Base-by-base conservation (phyloP, 1,139 yeast species). In the Kazachstania sp. region DNA sequence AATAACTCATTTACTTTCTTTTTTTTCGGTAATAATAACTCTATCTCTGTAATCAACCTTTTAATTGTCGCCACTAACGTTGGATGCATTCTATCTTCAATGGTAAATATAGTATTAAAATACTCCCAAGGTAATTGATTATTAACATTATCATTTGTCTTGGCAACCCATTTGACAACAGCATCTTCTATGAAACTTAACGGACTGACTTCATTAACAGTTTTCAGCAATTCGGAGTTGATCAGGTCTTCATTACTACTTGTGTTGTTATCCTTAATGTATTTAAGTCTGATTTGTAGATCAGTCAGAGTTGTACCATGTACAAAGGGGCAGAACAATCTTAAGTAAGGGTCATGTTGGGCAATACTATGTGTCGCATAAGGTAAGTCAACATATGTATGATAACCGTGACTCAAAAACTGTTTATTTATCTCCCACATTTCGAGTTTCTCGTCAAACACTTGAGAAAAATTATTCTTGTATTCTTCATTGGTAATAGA, bases 231-330 rank as follows among this genome's bases (percentile, higher is more conserved):
- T 5, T 15, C 29, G 11, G 42, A 39, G 26, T 39, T 30, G 13
- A 34, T 11, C 11, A 44, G 39, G 16, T 35, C 18, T 4, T 16
- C 20, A n/a, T 28, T 20, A 5, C n/a, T 29, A 19, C 13, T 15
- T 11, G 38, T 23, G 2, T 41, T 43, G 7, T 23, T 29, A 1
- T 41, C 26, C 28, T 49, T 43, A 3, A 49, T 47, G 8, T 18
- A 28, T 3, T 41, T 44, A 19, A 49, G 31, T 32, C 49, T 40
- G 2, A 46, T 32, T 39, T 49, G 47, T 32, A 53, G 41, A 37
- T 54, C 54, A n/a, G 45, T 26, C 13, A 54, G 39, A 12, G 55
- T 48, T 29, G 38, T 47, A n/a, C 59, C 59, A 35, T 55, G 57
- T n/a, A 54, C 20, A 12, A 49, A 39, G 13, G 50, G 52, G 39